Conservation (phyloP, 192 early-diverging fungal species). For the Umbelopsis vinacea region DNA sequence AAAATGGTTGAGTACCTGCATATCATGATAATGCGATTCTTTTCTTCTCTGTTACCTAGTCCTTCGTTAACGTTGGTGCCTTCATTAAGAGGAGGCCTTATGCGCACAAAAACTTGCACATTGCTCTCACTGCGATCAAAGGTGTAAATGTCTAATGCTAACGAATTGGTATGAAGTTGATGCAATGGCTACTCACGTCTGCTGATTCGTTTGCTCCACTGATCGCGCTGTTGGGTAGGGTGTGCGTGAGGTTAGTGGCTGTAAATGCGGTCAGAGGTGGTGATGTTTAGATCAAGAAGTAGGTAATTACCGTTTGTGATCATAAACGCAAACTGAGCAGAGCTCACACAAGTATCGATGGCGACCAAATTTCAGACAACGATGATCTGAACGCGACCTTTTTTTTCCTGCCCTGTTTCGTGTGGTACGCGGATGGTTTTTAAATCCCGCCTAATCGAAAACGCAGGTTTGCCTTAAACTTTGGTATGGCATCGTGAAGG, state of each 20-base stretch:
- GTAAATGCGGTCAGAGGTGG: too few species aligned
- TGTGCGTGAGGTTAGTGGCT: background rate
- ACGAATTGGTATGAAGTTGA: too few species aligned
- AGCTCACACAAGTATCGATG: slow-evolving; percentile 15
- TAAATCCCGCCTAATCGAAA: background rate
- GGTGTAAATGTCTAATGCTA: background rate
- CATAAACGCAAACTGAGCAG: slow-evolving; percentile 23
- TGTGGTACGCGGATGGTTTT: background rate
- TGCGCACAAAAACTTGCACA: slow-evolving; percentile 63
- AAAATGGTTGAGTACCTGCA: background rate
- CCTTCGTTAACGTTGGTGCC: slow-evolving; percentile 47
- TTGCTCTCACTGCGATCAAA: slow-evolving; percentile 26
- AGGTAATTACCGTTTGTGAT: slow-evolving; percentile 9
- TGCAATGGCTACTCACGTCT: background rate
- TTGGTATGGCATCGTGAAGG: too few species aligned
- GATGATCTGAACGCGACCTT: slow-evolving; percentile 16
- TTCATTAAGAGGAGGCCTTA: slow-evolving; percentile 54
- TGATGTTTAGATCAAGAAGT: background rate
- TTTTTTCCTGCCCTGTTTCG: slow-evolving; percentile 1
- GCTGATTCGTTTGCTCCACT: slow-evolving; percentile 23
- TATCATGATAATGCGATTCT: background rate
- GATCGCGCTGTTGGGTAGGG: background rate
- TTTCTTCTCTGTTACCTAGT: background rate
- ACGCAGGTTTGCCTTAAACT: background rate
- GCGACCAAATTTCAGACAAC: background rate